Percentiles rank a stretch among this genome's conserved stretches.
Evolutionary conservation across 2,329 filamentous ascomycete species (phyloP).

Genomic region (Escovopsis weberi): DNA sequence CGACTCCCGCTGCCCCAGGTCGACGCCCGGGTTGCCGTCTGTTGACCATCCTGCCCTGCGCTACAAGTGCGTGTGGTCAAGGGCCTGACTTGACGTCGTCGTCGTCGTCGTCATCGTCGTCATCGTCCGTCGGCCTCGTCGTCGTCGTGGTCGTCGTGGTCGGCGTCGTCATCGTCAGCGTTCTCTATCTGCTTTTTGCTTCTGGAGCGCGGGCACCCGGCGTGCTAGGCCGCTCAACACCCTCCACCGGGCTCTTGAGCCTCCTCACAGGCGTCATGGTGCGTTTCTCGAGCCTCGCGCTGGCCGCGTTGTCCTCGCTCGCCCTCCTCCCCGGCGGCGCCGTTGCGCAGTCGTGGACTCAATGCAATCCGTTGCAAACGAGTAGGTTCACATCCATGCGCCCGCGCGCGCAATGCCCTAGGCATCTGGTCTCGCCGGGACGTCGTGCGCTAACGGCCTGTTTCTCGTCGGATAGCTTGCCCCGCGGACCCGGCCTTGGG

Average conservation of each 20-base stretch:
- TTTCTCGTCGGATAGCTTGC: constrained; percentile 34
- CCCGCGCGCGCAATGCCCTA: neutral
- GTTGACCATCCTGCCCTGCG: too few relatives aligned
- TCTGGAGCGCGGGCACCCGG: neutral
- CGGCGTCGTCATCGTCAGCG: neutral
- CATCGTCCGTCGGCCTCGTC: neutral
- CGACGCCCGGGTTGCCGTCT: too few relatives aligned
- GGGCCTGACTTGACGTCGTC: too few relatives aligned
- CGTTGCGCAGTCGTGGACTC: constrained; percentile 25
- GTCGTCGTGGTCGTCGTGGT: neutral
- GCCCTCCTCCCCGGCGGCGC: constrained; percentile 11
- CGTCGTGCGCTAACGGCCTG: neutral
- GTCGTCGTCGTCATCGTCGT: too few relatives aligned
- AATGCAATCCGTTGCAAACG: constrained; percentile 23
- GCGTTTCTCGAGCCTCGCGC: constrained; percentile 2
- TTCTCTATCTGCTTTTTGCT: neutral
- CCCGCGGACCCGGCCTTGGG: constrained; percentile 67
- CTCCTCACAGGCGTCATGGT: constrained; percentile 5
- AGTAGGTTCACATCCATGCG: constrained; percentile 13
- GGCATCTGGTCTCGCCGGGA: neutral
- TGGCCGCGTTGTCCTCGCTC: constrained; percentile 2
- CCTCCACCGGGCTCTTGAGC: too few relatives aligned
- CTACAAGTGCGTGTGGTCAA: too few relatives aligned
- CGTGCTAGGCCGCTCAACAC: too few relatives aligned
- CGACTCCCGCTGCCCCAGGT: too few relatives aligned